phyloP scores from a whole-genome alignment of 345 rosid species.

The Salix viminalis region DNA sequence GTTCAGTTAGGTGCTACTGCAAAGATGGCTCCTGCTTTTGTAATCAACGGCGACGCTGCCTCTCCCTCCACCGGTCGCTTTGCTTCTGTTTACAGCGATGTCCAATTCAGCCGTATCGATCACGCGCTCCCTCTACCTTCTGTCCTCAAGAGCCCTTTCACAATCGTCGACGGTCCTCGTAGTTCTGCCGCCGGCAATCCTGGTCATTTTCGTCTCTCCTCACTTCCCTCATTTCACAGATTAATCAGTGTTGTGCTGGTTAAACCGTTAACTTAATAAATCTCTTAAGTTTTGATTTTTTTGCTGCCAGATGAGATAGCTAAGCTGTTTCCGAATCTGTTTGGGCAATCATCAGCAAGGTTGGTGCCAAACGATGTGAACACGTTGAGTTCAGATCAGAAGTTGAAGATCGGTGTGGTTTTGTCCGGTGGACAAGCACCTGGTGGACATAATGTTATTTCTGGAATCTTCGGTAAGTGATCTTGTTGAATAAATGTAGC shows the following conservation, averaged over 20 bases:
- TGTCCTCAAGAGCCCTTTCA: constrained; percentile 59
- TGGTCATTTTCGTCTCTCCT: constrained; percentile 32
- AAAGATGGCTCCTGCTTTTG: constrained; percentile 61
- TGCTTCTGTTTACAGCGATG: constrained; percentile 76
- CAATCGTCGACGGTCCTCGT: constrained; percentile 75
- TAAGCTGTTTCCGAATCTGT: constrained; percentile 79
- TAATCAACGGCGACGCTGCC: constrained; percentile 30
- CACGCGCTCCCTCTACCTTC: constrained; percentile 79
- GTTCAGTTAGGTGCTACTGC: not conserved
- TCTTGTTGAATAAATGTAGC: not conserved
- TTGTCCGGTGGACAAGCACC: constrained; percentile 99
- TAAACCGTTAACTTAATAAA: not conserved
- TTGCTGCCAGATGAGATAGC: constrained; percentile 69
- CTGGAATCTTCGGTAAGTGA: constrained; percentile 74
- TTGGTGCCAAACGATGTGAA: constrained; percentile 43
- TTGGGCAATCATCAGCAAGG: constrained; percentile 78
- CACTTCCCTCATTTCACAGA: not conserved
- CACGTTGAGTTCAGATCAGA: constrained; percentile 35
- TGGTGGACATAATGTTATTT: constrained; percentile 97
- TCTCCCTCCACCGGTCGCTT: constrained; percentile 45
- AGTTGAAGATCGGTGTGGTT: constrained; percentile 87
- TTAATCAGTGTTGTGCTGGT: not conserved
- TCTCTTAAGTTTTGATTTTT: not conserved
- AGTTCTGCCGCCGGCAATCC: constrained; percentile 96
- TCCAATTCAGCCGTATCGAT: constrained; percentile 73